Evolutionary conservation across 805 yeast genomes (phyloP), one percentile per base, ranked within the genome.

Genomic region (Wickerhamomyces alni): DNA sequence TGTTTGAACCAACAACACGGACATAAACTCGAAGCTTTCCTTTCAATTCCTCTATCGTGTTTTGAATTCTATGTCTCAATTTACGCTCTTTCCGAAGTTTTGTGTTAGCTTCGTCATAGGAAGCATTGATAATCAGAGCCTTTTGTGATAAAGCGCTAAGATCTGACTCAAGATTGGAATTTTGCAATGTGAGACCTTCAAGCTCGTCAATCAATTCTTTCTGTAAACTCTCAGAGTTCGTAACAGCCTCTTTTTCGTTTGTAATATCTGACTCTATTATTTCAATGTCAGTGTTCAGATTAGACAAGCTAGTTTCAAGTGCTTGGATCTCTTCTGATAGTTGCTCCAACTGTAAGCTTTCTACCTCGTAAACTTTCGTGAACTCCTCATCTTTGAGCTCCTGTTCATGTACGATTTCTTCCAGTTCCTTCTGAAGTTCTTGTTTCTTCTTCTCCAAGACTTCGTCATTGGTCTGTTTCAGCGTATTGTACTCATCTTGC

Each of bases 61-160:
- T 73, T 51, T 76, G 79, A 30, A 77, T 52, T 9, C 64, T 59
- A 45, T 71, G 61, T 41, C 72, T 60, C 24, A 69, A 61, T 5
- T 48, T 50, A 25, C 57, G 59, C 45, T 69, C 71, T 25, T 57
- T 59, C 16, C 58, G 55, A 29, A 61, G 44, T 43, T 66, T 69
- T 3, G 43, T 50, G 16, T 43, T 42, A 8, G 61, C 42, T 5
- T 43, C 47, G 25, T 55, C 42, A 42, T 62, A 62, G 2, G 31
- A 31, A 2, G 21, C 22, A 29, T 53, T 53, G 12, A 54, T 47
- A 0, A 35, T 33, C 5, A 51, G 42, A 1, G 57, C 54, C n/a
- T 52, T 37, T 26, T 26, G 28, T 6, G 13, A 6, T 26, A 26
- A 26, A 5, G n/a, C n/a, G 12, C 12, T 13, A 11, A 26, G 5